phyloP scores from a whole-genome alignment of 768 basidiomycete species.

The Kondoa subrosea region DNA sequence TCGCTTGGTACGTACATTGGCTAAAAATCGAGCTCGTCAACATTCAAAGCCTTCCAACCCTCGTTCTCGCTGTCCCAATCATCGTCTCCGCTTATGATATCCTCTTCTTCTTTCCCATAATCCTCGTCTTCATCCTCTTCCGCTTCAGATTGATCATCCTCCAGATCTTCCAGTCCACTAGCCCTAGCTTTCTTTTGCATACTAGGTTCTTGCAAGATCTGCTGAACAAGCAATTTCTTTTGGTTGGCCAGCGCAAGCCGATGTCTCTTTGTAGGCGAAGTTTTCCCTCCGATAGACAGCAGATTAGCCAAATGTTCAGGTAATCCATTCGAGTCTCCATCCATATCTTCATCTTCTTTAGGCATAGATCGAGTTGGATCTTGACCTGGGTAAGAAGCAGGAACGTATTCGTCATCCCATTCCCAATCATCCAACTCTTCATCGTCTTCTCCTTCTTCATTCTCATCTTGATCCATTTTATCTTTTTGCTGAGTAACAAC shows the following conservation, averaged over 20 bases:
- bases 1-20: too few species aligned
- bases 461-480: too few species aligned
- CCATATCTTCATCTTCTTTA: background rate
- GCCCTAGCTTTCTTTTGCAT: background rate
- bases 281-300: background rate
- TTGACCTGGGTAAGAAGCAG: background rate
- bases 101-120: background rate
- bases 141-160: too few species aligned
- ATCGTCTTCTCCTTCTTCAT: background rate
- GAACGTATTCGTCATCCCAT: background rate
- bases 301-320: background rate
- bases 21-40: background rate
- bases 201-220: conserved; percentile 1
- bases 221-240: background rate
- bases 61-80: conserved; percentile 9
- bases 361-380: background rate
- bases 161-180: conserved; percentile 2
- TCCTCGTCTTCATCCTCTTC: background rate
- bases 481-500: too few species aligned
- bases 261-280: conserved; percentile 5
- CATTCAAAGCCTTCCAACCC: conserved; percentile 2
- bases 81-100: background rate
- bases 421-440: background rate
- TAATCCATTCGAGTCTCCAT: background rate
- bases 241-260: background rate